Evolutionary conservation across 768 basidiomycete genomes (phyloP).

Genomic region (Serendipita vermifera): DNA sequence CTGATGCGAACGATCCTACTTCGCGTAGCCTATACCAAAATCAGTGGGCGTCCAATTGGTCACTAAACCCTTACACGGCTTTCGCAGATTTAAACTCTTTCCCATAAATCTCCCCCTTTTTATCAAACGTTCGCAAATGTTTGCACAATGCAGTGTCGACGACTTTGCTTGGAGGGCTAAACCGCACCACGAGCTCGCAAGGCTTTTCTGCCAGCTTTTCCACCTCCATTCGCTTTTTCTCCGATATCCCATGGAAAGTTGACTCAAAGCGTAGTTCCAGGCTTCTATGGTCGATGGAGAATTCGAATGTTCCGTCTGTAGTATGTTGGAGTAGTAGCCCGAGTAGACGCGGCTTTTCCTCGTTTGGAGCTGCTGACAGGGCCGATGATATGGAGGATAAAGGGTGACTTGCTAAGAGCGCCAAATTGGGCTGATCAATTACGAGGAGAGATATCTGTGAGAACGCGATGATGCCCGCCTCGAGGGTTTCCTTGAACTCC

Average conservation of each 20-base stretch:
- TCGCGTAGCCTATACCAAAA: conserved; percentile 22
- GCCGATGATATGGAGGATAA: conserved; percentile 37
- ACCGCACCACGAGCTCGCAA: not conserved
- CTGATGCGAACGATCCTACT: conserved; percentile 55
- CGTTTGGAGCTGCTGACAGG: conserved; percentile 19
- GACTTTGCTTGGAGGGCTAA: conserved; percentile 22
- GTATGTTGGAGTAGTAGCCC: conserved; percentile 25
- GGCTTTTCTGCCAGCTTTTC: not conserved
- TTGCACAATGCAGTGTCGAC: conserved; percentile 34
- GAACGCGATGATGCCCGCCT: conserved; percentile 28
- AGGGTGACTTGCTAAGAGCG: conserved; percentile 29
- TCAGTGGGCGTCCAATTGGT: not conserved
- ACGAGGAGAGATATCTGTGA: conserved; percentile 35
- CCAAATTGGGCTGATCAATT: conserved; percentile 31
- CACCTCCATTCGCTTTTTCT: not conserved
- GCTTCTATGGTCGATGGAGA: conserved; percentile 24
- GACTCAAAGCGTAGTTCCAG: conserved; percentile 31
- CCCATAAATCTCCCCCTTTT: conserved; percentile 26
- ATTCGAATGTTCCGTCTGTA: conserved; percentile 16
- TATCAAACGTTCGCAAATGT: conserved; percentile 35
- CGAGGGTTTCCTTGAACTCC: conserved; percentile 31
- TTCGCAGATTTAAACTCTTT: conserved; percentile 37
- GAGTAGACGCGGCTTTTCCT: conserved; percentile 33
- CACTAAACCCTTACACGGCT: conserved; percentile 20
- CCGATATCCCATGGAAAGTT: conserved; percentile 28